Conservation (phyloP, 2,329 filamentous ascomycete genomes). For the Aspergillus puulaauensis region DNA sequence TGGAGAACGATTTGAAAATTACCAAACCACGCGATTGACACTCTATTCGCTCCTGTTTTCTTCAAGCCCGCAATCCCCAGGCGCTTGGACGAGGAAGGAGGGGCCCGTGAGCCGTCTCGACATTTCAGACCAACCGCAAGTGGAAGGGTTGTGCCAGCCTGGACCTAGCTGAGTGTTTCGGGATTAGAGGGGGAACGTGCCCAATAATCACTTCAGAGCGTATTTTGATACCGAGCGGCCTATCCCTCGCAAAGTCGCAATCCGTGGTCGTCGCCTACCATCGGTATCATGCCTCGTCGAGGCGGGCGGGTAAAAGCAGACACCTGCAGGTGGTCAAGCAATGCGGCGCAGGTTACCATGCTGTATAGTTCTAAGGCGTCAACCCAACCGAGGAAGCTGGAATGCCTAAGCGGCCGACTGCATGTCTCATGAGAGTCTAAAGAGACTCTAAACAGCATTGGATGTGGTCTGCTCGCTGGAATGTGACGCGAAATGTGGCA, state of each 20-base stretch:
- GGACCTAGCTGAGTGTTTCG: not conserved
- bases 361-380: not conserved
- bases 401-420: not conserved
- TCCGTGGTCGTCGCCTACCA: not conserved
- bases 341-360: not conserved
- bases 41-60: no score
- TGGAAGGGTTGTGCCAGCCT: not conserved
- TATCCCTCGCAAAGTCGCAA: not conserved
- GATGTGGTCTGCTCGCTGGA: not conserved
- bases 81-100: not conserved
- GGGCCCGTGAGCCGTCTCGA: not conserved
- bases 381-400: not conserved
- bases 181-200: not conserved
- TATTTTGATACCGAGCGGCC: not conserved
- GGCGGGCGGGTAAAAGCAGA: not conserved
- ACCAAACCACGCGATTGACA: not conserved
- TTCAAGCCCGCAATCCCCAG: no score
- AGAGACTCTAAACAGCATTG: not conserved
- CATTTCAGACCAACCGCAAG: not conserved
- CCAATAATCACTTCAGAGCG: not conserved
- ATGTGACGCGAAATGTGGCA: not conserved
- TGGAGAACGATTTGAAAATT: not conserved
- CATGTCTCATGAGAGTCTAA: not conserved
- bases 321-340: not conserved
- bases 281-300: not conserved